Base-by-base conservation (phyloP, 257 asterid species). In the Rehmannia glutinosa region DNA sequence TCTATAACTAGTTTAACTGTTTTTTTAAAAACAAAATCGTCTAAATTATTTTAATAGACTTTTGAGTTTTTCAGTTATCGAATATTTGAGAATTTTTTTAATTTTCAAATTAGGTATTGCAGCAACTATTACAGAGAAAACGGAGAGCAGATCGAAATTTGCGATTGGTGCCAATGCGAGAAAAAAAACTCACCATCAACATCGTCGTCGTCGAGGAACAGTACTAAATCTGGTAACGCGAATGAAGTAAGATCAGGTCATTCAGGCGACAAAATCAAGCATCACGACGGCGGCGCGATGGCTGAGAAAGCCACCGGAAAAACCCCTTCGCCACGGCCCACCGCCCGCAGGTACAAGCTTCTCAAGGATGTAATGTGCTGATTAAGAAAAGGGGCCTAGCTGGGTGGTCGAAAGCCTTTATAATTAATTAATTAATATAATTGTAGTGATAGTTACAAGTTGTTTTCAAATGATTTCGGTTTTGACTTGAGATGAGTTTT, bases 291-390 rank as follows among this genome's bases (percentile, higher is more conserved):
- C 49, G 60, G 70, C 42, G 23, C 68, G 8, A 1, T 50, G 30
- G 30, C 46, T 8, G 77, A 67, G 55, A 73, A 64, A 49, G 73
- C 73, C 59, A 27, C 72, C 62, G 75, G 77, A 21, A 82, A 73
- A 68, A 39, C n/a, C 41, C 62, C 77, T 0, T 82, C 87, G 17
- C 84, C 87, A 9, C 84, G 87, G 24, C 74, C 80, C 8, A 1
- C 69, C 59, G 36, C 76, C 35, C 87, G 84, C 9, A 76, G 87
- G 69, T 82, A 76, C 77, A 82, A 82, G 78, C 87, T 82, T 63
- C 87, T 82, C 46, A 82, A 82, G 79, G 87, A 82, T 68, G 87
- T 82, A 27, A 78, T 82, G 84, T 82, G 84, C 66, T 78, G 60
- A 75, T 19, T 25, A 16, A 47, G 52, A 47, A 0, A 54, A 32